phyloP scores from a whole-genome alignment of 192 early-diverging fungal genomes.

The Lobosporangium transversale region DNA sequence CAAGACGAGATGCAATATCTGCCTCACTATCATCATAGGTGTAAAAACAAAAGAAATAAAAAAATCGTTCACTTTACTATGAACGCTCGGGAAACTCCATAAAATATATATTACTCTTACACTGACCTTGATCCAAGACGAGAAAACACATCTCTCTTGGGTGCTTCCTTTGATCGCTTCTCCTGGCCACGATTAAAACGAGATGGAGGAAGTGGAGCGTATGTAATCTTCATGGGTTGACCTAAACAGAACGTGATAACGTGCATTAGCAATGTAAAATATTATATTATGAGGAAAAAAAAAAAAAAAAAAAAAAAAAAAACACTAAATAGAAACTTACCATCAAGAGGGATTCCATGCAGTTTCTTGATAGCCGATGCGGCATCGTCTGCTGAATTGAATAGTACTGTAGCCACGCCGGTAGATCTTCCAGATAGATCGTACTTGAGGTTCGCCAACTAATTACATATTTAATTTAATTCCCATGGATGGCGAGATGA shows the following conservation, averaged over 20 bases:
- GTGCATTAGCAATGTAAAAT: not conserved
- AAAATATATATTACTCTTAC: too few species aligned
- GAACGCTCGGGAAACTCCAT: too few species aligned
- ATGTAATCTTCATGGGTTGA: constrained; percentile 48
- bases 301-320: not conserved
- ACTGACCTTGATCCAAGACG: constrained; percentile 50
- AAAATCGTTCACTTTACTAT: too few species aligned
- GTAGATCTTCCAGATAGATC: constrained; percentile 66
- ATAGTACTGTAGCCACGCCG: constrained; percentile 59
- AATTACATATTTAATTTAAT: not conserved
- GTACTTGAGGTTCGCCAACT: constrained; percentile 56
- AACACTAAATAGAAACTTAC: constrained; percentile 27
- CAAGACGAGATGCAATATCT: constrained; percentile 40
- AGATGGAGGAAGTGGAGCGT: constrained; percentile 19
- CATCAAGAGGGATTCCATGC: constrained; percentile 62
- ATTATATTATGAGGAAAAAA: not conserved
- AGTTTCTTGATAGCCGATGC: constrained; percentile 59
- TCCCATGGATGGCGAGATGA: too few species aligned
- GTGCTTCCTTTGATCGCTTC: constrained; percentile 9
- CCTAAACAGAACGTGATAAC: constrained; percentile 12
- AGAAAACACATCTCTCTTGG: constrained; percentile 45
- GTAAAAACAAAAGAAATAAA: not conserved
- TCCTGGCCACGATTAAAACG: constrained; percentile 20
- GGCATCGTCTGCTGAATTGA: constrained; percentile 55
- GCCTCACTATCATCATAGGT: constrained; percentile 25